Evolutionary conservation across 2,329 filamentous ascomycete species (phyloP).

Genomic region (Alternaria atra): DNA sequence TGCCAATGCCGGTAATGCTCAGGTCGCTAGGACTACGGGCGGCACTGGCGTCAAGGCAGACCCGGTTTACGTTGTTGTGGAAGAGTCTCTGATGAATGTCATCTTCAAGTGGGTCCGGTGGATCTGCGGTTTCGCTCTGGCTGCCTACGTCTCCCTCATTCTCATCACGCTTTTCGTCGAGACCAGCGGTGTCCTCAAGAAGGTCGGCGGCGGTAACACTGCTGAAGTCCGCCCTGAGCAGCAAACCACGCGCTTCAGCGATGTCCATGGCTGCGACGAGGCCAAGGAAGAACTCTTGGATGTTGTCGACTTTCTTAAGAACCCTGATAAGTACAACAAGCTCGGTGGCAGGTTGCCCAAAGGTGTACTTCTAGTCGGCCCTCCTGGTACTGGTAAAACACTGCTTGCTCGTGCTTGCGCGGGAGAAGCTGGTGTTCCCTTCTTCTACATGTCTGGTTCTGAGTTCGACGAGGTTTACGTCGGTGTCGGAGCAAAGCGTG

Average conservation of each 20-base stretch:
- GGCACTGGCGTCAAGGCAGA: slow-evolving; percentile 79
- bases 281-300: slow-evolving; percentile 98
- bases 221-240: slow-evolving; percentile 92
- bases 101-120: slow-evolving; percentile 96
- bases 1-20: slow-evolving; percentile 73
- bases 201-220: slow-evolving; percentile 73
- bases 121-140: slow-evolving; percentile 77
- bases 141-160: slow-evolving; percentile 81
- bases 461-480: slow-evolving; percentile 99
- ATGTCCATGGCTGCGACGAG: slow-evolving; percentile 97
- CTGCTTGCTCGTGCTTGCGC: slow-evolving; percentile 94
- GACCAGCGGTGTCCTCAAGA: slow-evolving; percentile 79
- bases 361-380: slow-evolving; percentile 92
- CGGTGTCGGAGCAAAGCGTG: slow-evolving; percentile 93
- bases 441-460: slow-evolving; percentile 99
- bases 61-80: slow-evolving; percentile 94
- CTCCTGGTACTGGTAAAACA: slow-evolving; percentile 97
- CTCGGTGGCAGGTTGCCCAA: slow-evolving; percentile 97
- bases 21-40: slow-evolving; percentile 64
- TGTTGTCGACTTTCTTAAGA: slow-evolving; percentile 93
- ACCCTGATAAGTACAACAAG: slow-evolving; percentile 90
- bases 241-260: slow-evolving; percentile 88
- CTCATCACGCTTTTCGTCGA: slow-evolving; percentile 85
- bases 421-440: slow-evolving; percentile 95
- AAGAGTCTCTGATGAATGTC: slow-evolving; percentile 80